Percentiles rank a stretch among this genome's conserved stretches.
Evolutionary conservation across 768 basidiomycete species (phyloP).

Genomic region (Russula earlei): DNA sequence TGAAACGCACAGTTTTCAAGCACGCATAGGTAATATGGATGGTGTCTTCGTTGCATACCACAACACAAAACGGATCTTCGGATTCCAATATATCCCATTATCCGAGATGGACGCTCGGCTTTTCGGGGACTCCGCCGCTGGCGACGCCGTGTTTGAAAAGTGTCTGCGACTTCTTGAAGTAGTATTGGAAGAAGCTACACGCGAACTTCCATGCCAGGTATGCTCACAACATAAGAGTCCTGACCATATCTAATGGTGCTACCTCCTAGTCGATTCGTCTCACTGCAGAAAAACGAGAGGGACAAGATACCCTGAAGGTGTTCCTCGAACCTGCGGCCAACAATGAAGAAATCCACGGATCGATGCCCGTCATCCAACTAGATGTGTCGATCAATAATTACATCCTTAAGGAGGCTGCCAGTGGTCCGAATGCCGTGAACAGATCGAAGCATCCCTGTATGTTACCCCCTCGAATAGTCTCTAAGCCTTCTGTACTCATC

Average conservation of each 20-base stretch:
- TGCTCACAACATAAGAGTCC: constrained; percentile 19
- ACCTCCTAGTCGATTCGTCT: constrained; percentile 42
- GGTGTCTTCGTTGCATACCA: constrained; percentile 85
- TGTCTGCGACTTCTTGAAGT: constrained; percentile 64
- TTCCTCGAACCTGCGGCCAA: constrained; percentile 58
- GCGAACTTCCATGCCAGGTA: constrained; percentile 60
- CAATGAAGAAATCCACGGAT: constrained; percentile 27
- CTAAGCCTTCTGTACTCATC: neutral
- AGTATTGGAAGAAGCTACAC: constrained; percentile 46
- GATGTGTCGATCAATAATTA: constrained; percentile 40
- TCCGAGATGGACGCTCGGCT: constrained; percentile 80
- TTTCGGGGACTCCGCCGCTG: constrained; percentile 55
- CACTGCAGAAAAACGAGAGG: constrained; percentile 49
- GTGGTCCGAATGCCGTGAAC: constrained; percentile 32
- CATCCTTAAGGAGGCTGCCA: constrained; percentile 31
- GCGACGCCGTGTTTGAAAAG: constrained; percentile 66
- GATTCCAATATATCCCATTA: constrained; percentile 88
- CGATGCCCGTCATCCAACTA: constrained; percentile 46
- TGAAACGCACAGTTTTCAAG: constrained; percentile 66
- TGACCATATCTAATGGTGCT: constrained; percentile 2
- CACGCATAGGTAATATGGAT: constrained; percentile 94
- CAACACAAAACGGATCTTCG: constrained; percentile 79
- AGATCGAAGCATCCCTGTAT: constrained; percentile 26
- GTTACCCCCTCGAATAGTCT: constrained; percentile 11
- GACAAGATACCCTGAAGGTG: constrained; percentile 38